A percentile compares a stretch with the other conserved stretches of the same genome.
Evolutionary conservation across 2,329 filamentous ascomycete genomes (phyloP).

Genomic region (Claviceps sp.): DNA sequence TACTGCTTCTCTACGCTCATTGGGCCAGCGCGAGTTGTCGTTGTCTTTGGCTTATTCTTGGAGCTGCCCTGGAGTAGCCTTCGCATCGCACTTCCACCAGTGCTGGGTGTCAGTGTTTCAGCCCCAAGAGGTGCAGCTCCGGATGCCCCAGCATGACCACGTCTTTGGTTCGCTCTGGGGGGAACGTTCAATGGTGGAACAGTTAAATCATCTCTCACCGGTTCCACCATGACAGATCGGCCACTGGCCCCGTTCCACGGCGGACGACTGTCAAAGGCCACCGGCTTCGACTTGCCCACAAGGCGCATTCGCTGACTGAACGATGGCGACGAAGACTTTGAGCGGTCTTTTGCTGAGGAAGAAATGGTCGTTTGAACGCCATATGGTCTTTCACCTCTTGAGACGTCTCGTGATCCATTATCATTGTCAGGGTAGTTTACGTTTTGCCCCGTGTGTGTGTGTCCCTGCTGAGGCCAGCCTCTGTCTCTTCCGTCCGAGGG

Average conservation of each 20-base stretch:
- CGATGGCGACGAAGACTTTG: conserved; percentile 15
- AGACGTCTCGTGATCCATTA: neutral
- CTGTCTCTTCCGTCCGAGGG: neutral
- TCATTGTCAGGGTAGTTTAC: neutral
- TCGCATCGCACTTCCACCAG: conserved; percentile 19
- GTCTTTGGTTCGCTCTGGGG: conserved; percentile 33
- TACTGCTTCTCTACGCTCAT: neutral
- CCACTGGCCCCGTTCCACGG: conserved; percentile 65
- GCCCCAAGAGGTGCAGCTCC: conserved; percentile 12
- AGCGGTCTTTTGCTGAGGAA: conserved; percentile 10
- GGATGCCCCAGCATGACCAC: conserved; percentile 9
- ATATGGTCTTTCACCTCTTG: neutral
- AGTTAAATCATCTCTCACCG: conserved; percentile 46
- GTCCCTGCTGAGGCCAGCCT: conserved; percentile 1
- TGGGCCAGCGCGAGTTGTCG: neutral
- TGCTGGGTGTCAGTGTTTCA: conserved; percentile 18
- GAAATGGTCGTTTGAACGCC: conserved; percentile 9
- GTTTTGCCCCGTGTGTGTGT: conserved; percentile 1
- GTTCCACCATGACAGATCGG: conserved; percentile 47
- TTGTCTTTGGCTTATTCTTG: conserved; percentile 3
- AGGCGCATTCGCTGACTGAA: conserved; percentile 22
- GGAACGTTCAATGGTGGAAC: conserved; percentile 44
- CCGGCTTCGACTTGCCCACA: conserved; percentile 22
- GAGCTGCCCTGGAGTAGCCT: conserved; percentile 15
- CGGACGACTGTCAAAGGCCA: conserved; percentile 31